These are phyloP conservation scores for Turritis glabra DNA, from an alignment of 345 rosid genomes.

Conservation along the genomic window DNA sequence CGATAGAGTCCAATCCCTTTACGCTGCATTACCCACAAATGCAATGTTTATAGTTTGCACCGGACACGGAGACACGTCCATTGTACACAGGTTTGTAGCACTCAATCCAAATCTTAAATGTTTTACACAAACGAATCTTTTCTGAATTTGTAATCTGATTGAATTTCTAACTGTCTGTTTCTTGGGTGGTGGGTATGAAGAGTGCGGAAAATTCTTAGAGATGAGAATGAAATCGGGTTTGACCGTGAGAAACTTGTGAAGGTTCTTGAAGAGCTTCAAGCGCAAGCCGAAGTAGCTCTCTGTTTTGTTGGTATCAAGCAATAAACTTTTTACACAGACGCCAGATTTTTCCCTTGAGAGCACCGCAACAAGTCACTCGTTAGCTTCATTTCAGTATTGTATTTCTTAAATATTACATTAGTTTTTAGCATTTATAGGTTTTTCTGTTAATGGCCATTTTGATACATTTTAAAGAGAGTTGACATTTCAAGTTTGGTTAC, in stretches of 20 bases:
- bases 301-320: conserved; percentile 85
- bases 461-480: not conserved
- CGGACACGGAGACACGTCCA: conserved; percentile 92
- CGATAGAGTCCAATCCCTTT: conserved; percentile 52
- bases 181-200: conserved; percentile 45
- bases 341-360: not conserved
- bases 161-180: conserved; percentile 5
- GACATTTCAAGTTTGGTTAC: not conserved
- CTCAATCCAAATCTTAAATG: not conserved
- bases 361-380: not conserved
- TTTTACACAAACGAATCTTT: not conserved
- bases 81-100: conserved; percentile 65
- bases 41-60: conserved; percentile 91
- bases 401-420: not conserved
- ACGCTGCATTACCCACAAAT: conserved; percentile 68
- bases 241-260: conserved; percentile 72
- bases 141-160: not conserved
- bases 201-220: conserved; percentile 72
- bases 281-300: conserved; percentile 93
- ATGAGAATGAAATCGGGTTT: conserved; percentile 46
- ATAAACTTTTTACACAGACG: conserved; percentile 33
- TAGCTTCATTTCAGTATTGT: not conserved
- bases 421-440: not conserved
- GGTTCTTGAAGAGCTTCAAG: conserved; percentile 90
- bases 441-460: not conserved